Evolutionary conservation across 1,284 basidiomycete species (phyloP), one percentile per base, ranked within the genome.

Genomic region (Cryptococcus sp.): DNA sequence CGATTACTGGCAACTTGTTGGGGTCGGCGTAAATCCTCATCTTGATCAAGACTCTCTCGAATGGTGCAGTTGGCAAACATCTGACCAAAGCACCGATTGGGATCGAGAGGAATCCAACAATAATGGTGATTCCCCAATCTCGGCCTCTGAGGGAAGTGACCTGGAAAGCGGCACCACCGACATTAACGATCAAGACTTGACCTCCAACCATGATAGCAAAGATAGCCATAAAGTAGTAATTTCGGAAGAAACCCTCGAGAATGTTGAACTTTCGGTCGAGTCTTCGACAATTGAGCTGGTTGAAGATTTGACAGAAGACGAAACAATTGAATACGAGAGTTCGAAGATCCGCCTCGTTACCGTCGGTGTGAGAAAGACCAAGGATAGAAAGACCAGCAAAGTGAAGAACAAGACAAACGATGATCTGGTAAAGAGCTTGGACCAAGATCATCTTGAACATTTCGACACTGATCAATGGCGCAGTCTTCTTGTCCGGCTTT

Each of bases 311-410:
- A 50, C 90, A 90, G 76, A 97, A 98, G 46, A 98, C 95, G 70
- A 97, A 98, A 14, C 86, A 66, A 72, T 98, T 98, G 85, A 98
- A 98, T 43, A 97, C 89, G 11, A 98, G 80, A 0, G 94, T 92
- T 66, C 86, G 85, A 10, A 95, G 81, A 54, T 87, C 78, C 7
- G 78, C 71, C n/a, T 74, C 68, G 30, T 67, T 64, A 41, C 79
- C 68, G 23, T 53, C 46, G 50, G 61, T 59, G 51, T 63, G 57
- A 33, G 81, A 78, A 49, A 62, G 60, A 33, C 84, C 83, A 47
- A 97, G 82, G 58, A 98, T 92, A 36, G 72, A 60, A 35, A 80
- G 67, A 35, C 94, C 93, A 30, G 82, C 79, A 78, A 96, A 98
- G 76, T 97, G 90, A 79, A 98, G 89, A 49, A 96, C 74, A 43